Evolutionary conservation across 495 filamentous ascomycete species (phyloP), one percentile per base, ranked within the genome.

Genomic region (Letharia lupina): DNA sequence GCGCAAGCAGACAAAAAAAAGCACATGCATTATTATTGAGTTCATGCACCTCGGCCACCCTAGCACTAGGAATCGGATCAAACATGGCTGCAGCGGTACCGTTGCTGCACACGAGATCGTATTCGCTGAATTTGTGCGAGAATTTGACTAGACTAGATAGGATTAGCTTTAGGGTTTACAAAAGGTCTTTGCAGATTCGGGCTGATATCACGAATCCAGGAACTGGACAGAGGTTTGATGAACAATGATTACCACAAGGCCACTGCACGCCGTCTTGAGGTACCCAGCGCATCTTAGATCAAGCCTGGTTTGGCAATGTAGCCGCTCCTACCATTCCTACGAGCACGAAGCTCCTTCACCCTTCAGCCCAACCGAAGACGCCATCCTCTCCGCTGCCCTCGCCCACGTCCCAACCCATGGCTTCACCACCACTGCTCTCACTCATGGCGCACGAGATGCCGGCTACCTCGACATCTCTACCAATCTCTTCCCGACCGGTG

Each of bases 391-490:
- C 64, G 83, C 91, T 10, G 86, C 93, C 37, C 84, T 92, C 71
- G 63, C 70, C n/a, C 89, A 94, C 76, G 87, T 97, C 50, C 91
- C 91, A 57, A 65, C 75, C 40, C 86, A 92, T 74, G 94, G 95
- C 73, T 98, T 97, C 82, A 88, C 90, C 4, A 69, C 73, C 40
- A 76, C 82, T 12, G 78, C 92, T 4, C 82, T 98, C 12, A 82
- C 84, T 52, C 82, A 89, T 47, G 94, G 93, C 70, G 89, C 90
- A 50, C 86, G 87, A 70, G 90, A 93, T 70, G 84, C 84, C 39
- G 90, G 91, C 59, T 96, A 93, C 76, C 87, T 91, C 54, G 90
- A 94, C 72, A 89, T 91, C 69, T 91, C 89, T 23, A 83, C 88
- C 47, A 93, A 92, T 70, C 74, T 98, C 2, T 83, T 98, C 62